These are phyloP conservation scores for Solanum piurae DNA, from an alignment of 257 asterid genomes.

Conservation along the genomic window DNA sequence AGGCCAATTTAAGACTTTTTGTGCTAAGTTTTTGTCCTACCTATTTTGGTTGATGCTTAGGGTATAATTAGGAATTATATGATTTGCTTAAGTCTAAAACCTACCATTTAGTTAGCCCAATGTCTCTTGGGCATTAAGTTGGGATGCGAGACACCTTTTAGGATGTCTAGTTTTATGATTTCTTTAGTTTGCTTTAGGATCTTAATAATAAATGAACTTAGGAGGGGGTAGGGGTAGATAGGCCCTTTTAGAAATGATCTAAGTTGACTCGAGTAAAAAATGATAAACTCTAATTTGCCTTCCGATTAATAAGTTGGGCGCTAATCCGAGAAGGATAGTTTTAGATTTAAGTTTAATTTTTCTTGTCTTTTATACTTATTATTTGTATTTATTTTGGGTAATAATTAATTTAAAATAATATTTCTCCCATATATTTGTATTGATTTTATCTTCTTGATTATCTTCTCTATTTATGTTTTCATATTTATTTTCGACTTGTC, in stretches of 20 bases:
- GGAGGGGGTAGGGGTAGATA: background rate
- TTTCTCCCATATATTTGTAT: no score
- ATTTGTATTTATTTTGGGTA: background rate
- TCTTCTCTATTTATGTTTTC: background rate
- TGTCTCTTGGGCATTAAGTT: background rate
- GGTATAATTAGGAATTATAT: background rate
- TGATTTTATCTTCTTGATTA: no score
- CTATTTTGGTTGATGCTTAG: background rate
- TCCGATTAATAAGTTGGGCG: no score
- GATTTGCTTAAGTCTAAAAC: background rate
- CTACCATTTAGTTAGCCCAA: background rate
- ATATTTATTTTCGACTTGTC: background rate
- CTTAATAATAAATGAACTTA: background rate
- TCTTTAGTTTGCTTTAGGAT: background rate
- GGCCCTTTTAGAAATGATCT: background rate
- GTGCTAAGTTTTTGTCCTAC: background rate
- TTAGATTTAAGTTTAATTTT: background rate
- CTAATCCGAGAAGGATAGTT: background rate
- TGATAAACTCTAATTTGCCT: background rate
- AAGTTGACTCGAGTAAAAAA: background rate
- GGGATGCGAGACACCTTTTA: background rate
- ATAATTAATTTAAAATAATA: no score
- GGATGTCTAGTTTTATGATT: background rate
- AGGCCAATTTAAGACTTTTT: background rate
- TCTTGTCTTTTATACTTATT: background rate